Evolutionary conservation across 2,329 filamentous ascomycete genomes (phyloP).

Genomic region (Pestalotiopsis sp.): DNA sequence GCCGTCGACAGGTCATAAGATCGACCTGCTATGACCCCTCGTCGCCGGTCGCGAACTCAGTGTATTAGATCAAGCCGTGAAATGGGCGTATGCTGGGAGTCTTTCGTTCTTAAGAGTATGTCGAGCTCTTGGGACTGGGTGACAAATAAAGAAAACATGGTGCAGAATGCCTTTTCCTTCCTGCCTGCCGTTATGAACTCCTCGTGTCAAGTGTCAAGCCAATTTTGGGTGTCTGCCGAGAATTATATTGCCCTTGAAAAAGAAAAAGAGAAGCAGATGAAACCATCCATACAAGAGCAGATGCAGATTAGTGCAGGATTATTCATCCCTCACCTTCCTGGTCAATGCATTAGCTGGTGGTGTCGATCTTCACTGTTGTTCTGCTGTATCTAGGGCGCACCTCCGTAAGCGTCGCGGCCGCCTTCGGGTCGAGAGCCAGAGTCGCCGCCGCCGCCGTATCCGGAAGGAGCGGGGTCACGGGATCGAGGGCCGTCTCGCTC

Average conservation of each 20-base stretch:
- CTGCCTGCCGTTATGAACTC: slow-evolving; percentile 36
- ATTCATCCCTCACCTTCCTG: slow-evolving; percentile 23
- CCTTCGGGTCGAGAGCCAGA: slow-evolving; percentile 42
- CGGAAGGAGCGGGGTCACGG: slow-evolving; percentile 42
- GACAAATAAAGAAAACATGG: slow-evolving; percentile 26
- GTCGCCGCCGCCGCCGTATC: slow-evolving; percentile 45
- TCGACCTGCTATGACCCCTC: not conserved
- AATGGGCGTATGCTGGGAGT: not conserved
- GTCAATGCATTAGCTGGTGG: slow-evolving; percentile 27
- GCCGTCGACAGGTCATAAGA: slow-evolving; percentile 2
- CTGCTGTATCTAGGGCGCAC: slow-evolving; percentile 33
- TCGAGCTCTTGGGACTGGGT: slow-evolving; percentile 23
- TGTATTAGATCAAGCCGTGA: slow-evolving; percentile 3
- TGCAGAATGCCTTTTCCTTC: slow-evolving; percentile 35
- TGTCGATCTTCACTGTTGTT: slow-evolving; percentile 19
- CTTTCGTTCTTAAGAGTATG: slow-evolving; percentile 4
- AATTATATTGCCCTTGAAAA: slow-evolving; percentile 30
- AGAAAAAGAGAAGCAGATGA: slow-evolving; percentile 24
- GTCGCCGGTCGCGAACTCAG: not conserved
- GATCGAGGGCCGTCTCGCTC: slow-evolving; percentile 40
- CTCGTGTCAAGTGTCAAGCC: slow-evolving; percentile 29
- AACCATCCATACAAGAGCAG: slow-evolving; percentile 19
- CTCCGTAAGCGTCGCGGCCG: slow-evolving; percentile 44
- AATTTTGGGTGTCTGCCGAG: slow-evolving; percentile 31
- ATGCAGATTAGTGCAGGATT: slow-evolving; percentile 10